Evolutionary conservation across 208 protist species (phyloP).

Genomic region (Leishmania mexicana): DNA sequence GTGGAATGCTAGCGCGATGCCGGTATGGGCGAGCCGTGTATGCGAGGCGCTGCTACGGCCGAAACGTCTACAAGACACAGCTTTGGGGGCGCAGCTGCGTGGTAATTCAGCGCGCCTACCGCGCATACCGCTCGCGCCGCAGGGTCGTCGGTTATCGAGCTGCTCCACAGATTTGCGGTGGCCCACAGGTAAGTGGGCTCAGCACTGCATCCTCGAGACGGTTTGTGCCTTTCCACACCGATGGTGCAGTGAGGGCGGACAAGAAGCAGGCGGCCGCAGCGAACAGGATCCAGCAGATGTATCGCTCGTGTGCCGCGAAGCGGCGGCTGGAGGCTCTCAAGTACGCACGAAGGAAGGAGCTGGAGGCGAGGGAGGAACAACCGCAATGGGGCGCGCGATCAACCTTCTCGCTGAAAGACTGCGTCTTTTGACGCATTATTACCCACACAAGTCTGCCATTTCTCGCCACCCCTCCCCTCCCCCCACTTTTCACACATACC

Average conservation of each 20-base stretch:
- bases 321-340: constrained; percentile 25
- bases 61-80: constrained; percentile 62
- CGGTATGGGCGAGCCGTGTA: constrained; percentile 53
- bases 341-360: constrained; percentile 13
- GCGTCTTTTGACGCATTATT: constrained; percentile 19
- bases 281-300: constrained; percentile 26
- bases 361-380: background rate
- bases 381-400: background rate
- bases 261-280: constrained; percentile 12
- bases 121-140: constrained; percentile 39
- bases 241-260: background rate
- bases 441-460: background rate
- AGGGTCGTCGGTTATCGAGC: background rate
- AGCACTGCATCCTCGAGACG: background rate
- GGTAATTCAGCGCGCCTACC: constrained; percentile 65
- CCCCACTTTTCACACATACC: background rate
- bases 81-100: constrained; percentile 52
- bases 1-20: constrained; percentile 63
- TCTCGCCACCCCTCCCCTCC: background rate
- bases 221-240: background rate
- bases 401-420: constrained; percentile 28
- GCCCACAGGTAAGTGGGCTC: background rate
- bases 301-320: constrained; percentile 24
- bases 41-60: constrained; percentile 58
- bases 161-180: background rate